Conservation (phyloP, 2,329 filamentous ascomycete species). For the Ambrosiella beaveri region DNA sequence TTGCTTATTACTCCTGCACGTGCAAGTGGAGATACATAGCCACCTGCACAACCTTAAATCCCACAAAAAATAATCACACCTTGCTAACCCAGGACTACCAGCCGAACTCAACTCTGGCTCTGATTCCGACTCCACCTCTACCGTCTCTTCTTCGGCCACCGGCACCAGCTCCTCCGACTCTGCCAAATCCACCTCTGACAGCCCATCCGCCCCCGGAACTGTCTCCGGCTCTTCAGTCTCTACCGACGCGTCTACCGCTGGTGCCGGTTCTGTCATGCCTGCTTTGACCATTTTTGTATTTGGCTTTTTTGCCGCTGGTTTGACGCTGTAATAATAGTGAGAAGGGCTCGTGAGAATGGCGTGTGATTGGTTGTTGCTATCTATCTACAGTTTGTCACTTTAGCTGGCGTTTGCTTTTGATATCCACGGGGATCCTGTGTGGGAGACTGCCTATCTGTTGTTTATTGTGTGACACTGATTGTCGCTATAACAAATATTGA, state of each 20-base stretch:
- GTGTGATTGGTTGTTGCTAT: background rate
- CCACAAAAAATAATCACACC: background rate
- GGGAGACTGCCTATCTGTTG: background rate
- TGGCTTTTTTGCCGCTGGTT: background rate
- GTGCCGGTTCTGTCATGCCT: background rate
- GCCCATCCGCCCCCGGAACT: constrained; percentile 1
- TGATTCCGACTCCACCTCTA: constrained; percentile 1
- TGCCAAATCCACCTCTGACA: background rate
- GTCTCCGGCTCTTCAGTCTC: background rate
- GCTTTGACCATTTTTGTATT: background rate
- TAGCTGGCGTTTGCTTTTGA: background rate
- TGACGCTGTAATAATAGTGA: background rate
- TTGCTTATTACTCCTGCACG: too few species aligned
- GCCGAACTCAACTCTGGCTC: background rate
- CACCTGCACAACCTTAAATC: background rate
- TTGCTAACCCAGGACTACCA: background rate
- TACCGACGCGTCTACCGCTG: background rate
- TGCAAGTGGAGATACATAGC: too few species aligned
- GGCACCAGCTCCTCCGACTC: background rate
- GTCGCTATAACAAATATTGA: background rate
- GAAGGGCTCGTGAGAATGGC: background rate
- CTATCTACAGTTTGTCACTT: background rate
- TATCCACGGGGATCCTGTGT: background rate
- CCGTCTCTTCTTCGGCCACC: background rate
- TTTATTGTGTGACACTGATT: background rate